Base-by-base conservation (phyloP, 2,329 filamentous ascomycete genomes). In the Aphanoascus verrucosus region DNA sequence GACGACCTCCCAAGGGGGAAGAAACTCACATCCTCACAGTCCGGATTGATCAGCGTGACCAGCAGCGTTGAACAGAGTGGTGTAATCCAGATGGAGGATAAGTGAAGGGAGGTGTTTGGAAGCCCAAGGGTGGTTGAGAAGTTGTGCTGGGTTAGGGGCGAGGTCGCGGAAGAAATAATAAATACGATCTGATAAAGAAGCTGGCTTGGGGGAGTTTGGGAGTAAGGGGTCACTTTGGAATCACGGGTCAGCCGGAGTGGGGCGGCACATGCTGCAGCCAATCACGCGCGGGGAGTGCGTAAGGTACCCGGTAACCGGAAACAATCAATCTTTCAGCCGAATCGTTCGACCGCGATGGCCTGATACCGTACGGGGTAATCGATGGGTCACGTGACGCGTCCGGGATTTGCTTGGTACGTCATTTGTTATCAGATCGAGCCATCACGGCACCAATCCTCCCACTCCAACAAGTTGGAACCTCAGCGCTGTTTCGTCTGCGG, bases 21-120 rank as follows among this genome's bases (percentile, higher is more conserved):
- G 35, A 17, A 43, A 53, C 60, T 60, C 43, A 64, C 62, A 64
- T 64, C 51, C 46, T 61, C 42, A 42, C 20, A 40, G 42, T 20
- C 42, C 50, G 31, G 20, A 19, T 41, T 46, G 43, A 53, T 53
- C 43, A 54, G 47, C 42, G 55, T 54, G 34, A 35, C 55, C 50
- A 46, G 50, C 50, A 53, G 50, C 50, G 50, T 38, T 32, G 43
- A 40, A 32, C 15, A 47, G 34, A 47, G 28, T 40, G 43, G 43
- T 40, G 34, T 20, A 46, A 47, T 20, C 43, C 32, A 7, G 20
- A 35, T 44, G 19, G 14, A 44, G 12, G 47, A 12, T 6, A 19
- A 34, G 12, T 11, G 6, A n/a, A 17, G 19, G 17, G 32, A 17
- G 17, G 32, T 37, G 45, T 4, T 43, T 28, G 31, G n/a, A 28